Base-by-base conservation (phyloP, 768 basidiomycete genomes). In the Auricularia heimuer region DNA sequence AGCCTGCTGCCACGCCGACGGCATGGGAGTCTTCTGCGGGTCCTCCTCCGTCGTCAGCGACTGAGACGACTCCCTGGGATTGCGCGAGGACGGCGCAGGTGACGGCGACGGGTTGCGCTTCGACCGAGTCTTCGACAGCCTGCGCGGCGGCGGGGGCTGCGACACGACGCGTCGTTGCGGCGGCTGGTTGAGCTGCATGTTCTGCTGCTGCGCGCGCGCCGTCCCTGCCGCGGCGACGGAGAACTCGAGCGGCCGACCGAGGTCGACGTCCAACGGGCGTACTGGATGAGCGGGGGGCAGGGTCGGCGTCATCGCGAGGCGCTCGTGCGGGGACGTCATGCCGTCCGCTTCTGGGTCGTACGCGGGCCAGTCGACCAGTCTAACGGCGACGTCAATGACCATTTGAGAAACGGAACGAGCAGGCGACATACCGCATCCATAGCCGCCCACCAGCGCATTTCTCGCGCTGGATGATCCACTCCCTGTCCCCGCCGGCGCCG, bases 381-480 rank as follows among this genome's bases (percentile, higher is more conserved):
- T 42, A n/a, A n/a, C n/a, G n/a, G n/a, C n/a, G n/a, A n/a, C n/a
- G n/a, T n/a, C n/a, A n/a, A n/a, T n/a, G n/a, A n/a, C n/a, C n/a
- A n/a, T n/a, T n/a, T n/a, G n/a, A n/a, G n/a, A n/a, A n/a, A n/a
- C n/a, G n/a, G n/a, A n/a, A n/a, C n/a, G n/a, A n/a, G n/a, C n/a
- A n/a, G n/a, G n/a, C n/a, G n/a, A 65, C 61, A 18, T 21, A 67
- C 68, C 58, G 65, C 36, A 68, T 39, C 68, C 68, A 71, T 4
- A 71, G 24, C 45, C 62, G 66, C 7, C 69, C 69, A 33, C n/a
- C 33, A n/a, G 69, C 69, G 51, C 67, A 67, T 60, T 65, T 65
- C 61, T 68, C 70, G n/a, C 66, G 61, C 18, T 68, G 66, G 35
- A 71, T 54, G 45, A 67, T 68, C 67, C 69, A 71, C 34, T 65